Percentiles rank a stretch among this genome's conserved stretches.
Conservation (phyloP, 2,329 filamentous ascomycete genomes). For the Cercospora sojina region DNA sequence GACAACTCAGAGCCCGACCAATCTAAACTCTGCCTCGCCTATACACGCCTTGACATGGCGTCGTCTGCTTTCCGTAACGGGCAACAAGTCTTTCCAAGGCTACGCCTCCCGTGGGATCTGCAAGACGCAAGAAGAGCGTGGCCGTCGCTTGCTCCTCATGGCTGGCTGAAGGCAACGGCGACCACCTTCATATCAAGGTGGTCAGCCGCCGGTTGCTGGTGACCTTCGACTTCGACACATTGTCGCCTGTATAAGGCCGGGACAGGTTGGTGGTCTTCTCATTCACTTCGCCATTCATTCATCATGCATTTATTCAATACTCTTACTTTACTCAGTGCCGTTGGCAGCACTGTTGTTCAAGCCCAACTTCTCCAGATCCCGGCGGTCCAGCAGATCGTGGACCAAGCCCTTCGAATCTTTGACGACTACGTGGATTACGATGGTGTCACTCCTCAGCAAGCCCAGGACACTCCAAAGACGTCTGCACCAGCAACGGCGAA, state of each 20-base stretch:
- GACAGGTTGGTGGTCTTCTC: slow-evolving; percentile 1
- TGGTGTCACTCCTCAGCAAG: slow-evolving; percentile 1
- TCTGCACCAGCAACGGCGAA: slow-evolving; percentile 4
- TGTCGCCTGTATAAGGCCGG: slow-evolving; percentile 12
- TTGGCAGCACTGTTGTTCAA: slow-evolving; percentile 20
- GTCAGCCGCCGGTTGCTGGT: slow-evolving; percentile 10
- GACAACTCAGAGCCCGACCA: background rate
- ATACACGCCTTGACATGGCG: background rate
- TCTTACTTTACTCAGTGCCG: slow-evolving; percentile 19
- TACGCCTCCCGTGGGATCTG: slow-evolving; percentile 2
- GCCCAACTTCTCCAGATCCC: slow-evolving; percentile 18
- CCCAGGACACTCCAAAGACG: background rate
- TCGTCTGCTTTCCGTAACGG: slow-evolving; percentile 6
- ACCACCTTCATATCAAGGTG: background rate
- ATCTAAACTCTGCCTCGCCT: background rate
- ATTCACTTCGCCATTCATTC: background rate
- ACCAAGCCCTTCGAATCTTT: slow-evolving; percentile 6
- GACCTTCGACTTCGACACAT: slow-evolving; percentile 2
- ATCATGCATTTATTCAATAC: slow-evolving; percentile 22
- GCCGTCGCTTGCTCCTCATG: background rate
- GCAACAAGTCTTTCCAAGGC: background rate
- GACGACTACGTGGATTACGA: slow-evolving; percentile 9
- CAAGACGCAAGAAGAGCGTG: background rate
- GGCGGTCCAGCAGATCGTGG: slow-evolving; percentile 1
- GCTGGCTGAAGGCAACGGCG: slow-evolving; percentile 10